Conservation (phyloP, 1,139 yeast genomes). For the Taiozyma onychis region DNA sequence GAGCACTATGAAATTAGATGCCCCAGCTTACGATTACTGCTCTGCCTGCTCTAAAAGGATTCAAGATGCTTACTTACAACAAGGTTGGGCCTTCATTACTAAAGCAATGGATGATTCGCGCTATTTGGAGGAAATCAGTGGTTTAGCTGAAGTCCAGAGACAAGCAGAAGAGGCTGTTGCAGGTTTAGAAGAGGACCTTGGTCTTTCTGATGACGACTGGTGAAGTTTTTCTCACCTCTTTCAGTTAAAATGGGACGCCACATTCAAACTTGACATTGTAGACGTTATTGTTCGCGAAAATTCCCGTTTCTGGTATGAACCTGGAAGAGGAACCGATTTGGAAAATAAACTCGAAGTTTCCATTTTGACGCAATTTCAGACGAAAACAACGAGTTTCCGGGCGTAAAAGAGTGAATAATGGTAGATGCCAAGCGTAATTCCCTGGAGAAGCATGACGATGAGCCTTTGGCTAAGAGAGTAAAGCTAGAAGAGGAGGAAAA, state of each 20-base stretch:
- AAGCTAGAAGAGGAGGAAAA: conserved; percentile 22
- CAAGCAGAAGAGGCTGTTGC: conserved; percentile 62
- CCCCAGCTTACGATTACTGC: conserved; percentile 72
- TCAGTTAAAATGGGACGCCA: too few relatives aligned
- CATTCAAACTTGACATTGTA: too few relatives aligned
- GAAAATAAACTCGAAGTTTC: background rate
- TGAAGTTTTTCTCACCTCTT: background rate
- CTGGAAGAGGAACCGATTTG: background rate
- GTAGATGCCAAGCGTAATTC: conserved; percentile 16
- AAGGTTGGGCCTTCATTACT: conserved; percentile 79
- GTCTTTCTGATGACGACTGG: conserved; percentile 33
- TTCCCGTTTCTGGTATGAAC: background rate
- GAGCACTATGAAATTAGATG: conserved; percentile 54
- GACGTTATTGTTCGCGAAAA: background rate
- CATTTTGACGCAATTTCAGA: background rate
- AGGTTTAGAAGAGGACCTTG: conserved; percentile 33
- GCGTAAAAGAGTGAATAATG: conserved; percentile 11
- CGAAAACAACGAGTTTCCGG: background rate
- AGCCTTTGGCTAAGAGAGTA: conserved; percentile 33
- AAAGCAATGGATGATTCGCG: conserved; percentile 58
- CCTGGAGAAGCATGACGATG: conserved; percentile 30
- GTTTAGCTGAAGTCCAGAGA: conserved; percentile 64
- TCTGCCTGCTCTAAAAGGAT: conserved; percentile 77
- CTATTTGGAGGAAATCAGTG: conserved; percentile 72
- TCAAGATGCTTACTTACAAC: conserved; percentile 38